Conservation (phyloP, 73 alveolate species). For the Symbiodinium natans region DNA sequence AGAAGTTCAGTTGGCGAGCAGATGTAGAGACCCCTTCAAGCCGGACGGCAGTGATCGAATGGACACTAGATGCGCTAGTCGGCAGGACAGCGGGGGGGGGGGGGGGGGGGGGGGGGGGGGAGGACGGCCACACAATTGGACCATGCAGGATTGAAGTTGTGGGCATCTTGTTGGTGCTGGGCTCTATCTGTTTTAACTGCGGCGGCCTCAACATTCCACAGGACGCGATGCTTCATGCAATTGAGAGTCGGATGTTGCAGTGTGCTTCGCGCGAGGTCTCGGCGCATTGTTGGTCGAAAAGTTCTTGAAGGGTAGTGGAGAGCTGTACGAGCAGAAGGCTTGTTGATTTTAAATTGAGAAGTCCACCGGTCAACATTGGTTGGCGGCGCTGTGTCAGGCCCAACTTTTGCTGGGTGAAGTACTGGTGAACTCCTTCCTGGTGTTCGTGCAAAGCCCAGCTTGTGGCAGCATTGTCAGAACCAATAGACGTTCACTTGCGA, state of each 20-base stretch:
- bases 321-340: conserved; percentile 76
- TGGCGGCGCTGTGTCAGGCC: conserved; percentile 23
- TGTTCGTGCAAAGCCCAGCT: neutral
- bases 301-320: conserved; percentile 49
- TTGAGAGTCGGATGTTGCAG: neutral
- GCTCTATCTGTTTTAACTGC: conserved; percentile 76
- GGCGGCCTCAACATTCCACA: neutral
- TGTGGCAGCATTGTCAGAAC: neutral
- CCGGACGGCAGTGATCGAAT: no score
- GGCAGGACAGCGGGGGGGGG: neutral
- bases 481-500: neutral
- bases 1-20: no score
- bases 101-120: conserved; percentile 54
- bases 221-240: neutral
- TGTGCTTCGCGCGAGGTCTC: neutral
- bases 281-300: conserved; percentile 67
- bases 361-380: no score
- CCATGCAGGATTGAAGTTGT: conserved; percentile 44
- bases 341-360: neutral
- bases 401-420: conserved; percentile 71
- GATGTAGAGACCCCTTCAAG: no score
- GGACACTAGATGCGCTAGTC: no score
- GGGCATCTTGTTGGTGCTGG: conserved; percentile 56
- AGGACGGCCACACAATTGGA: conserved; percentile 32
- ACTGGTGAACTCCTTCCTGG: conserved; percentile 82